Conservation (phyloP, 192 early-diverging fungal species). For the Umbelopsis vinacea region DNA sequence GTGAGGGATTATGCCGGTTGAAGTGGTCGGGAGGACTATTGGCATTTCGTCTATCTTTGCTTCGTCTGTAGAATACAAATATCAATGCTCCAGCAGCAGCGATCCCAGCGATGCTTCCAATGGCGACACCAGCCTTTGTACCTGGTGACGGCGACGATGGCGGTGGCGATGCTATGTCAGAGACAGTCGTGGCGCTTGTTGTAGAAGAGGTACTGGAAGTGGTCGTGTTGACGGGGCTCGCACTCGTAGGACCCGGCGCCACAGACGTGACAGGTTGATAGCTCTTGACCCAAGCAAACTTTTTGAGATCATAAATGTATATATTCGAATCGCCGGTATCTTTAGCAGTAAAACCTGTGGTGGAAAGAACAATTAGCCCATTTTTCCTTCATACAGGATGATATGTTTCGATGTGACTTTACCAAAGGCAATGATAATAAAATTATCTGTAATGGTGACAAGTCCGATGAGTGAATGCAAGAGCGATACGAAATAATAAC, state of each 20-base stretch:
- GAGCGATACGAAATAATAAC: not conserved
- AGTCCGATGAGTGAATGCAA: not conserved
- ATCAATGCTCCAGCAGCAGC: conserved; percentile 9
- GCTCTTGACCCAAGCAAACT: conserved; percentile 24
- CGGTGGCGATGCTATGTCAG: not conserved
- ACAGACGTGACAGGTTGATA: conserved; percentile 11
- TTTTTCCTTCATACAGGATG: not conserved
- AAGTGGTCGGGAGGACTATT: not conserved
- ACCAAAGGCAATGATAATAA: conserved; percentile 25
- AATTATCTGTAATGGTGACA: not conserved
- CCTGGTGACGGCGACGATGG: not conserved
- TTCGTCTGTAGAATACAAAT: not conserved
- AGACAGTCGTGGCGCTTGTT: not conserved
- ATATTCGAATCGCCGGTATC: conserved; percentile 24
- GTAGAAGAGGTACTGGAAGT: not conserved
- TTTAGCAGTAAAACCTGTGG: not conserved
- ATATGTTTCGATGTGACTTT: not conserved
- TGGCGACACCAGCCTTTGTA: conserved; percentile 3
- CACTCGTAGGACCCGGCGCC: not conserved
- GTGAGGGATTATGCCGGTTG: not conserved
- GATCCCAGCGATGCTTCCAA: conserved; percentile 7
- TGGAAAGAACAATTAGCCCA: not conserved
- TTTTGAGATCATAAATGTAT: conserved; percentile 27
- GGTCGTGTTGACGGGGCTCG: not conserved
- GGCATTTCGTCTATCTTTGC: not conserved